phyloP scores from a whole-genome alignment of 2,329 filamentous ascomycete genomes.

The Ophiostoma novo-ulmi region DNA sequence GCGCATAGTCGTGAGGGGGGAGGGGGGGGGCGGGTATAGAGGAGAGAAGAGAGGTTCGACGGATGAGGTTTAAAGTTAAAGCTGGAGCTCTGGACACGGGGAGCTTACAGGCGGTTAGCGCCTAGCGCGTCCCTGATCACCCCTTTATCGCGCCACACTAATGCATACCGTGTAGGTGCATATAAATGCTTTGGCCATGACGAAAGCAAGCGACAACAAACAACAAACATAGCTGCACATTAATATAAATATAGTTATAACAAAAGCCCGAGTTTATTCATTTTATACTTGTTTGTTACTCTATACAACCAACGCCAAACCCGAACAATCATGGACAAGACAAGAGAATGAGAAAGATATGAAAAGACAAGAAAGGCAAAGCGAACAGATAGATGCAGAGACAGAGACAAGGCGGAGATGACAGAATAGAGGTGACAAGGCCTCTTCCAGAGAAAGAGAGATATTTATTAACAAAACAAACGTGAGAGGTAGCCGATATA shows the following conservation, averaged over 20 bases:
- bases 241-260: background rate
- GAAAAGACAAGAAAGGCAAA: background rate
- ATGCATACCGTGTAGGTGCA: background rate
- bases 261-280: background rate
- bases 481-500: slow-evolving; percentile 3
- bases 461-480: background rate
- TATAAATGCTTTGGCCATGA: background rate
- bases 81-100: slow-evolving; percentile 19
- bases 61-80: background rate
- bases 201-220: background rate
- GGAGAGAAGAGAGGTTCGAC: background rate
- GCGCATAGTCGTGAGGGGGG: background rate
- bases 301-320: background rate
- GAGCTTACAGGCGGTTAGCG: slow-evolving; percentile 15
- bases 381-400: too few species aligned
- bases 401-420: background rate
- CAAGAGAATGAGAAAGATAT: background rate
- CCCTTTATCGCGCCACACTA: slow-evolving; percentile 17
- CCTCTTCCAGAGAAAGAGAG: background rate
- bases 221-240: background rate
- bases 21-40: too few species aligned
- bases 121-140: slow-evolving; percentile 16
- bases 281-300: background rate
- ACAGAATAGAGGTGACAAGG: background rate
- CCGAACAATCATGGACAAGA: background rate